Evolutionary conservation across 345 rosid genomes (phyloP), one percentile per base, ranked within the genome.

Genomic region (Acer negundo): DNA sequence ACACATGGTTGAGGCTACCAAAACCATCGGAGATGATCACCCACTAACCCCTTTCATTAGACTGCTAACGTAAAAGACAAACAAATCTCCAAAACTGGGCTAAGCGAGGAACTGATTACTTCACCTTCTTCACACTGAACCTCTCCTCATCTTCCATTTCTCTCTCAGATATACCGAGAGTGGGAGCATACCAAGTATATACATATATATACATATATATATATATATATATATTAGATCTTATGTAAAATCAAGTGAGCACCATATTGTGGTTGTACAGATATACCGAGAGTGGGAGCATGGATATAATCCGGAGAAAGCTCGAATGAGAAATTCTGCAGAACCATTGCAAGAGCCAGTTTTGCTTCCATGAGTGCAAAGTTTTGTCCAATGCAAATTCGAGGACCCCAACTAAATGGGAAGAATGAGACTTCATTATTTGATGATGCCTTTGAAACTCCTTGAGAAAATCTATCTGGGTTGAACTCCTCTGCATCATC

Each of bases 351-450:
- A 20, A 78, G 38, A 9, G 79, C 78, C 67, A 75, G 55, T 76
- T 78, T 81, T 1, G 78, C 80, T 59, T 84, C 82, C 3, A 38
- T 8, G 12, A 81, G 10, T 1, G 86, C 82, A 16, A 81, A 35
- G 23, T 84, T 84, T 67, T 69, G 81, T 3, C 87, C 89, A 10
- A 80, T 55, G 76, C 87, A 82, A 10, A 75, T 82, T n/a, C 86
- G 56, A 4, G 85, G 82, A 49, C 81, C 81, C 79, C 81, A 63
- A 78, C 78, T 76, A 6, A 86, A 83, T 3, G 84, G 83, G 22
- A 78, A 61, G 66, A 70, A 83, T 0, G 75, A 62, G 61, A 66
- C 62, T 67, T 69, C 67, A 58, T 26, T 72, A 53, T 75, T 80
- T 0, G 85, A 58, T 7, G 79, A 4, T 4, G 38, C 85, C 46